A percentile compares a stretch with the other conserved stretches of the same genome.
phyloP scores from a whole-genome alignment of 2,329 filamentous ascomycete genomes.

The Elsinoe ampelina region DNA sequence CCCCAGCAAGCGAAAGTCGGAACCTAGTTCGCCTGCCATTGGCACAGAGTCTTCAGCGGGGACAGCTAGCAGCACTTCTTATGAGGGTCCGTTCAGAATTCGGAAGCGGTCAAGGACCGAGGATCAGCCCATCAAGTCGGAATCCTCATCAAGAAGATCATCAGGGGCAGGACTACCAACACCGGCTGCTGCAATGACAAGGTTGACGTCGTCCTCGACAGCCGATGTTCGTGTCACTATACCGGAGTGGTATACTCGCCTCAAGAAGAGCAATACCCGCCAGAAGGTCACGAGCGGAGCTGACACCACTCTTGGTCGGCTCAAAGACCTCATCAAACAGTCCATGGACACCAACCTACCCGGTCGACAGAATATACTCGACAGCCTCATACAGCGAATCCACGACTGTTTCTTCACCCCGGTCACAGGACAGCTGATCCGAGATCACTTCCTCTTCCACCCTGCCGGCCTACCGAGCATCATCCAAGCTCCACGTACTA shows the following conservation, averaged over 20 bases:
- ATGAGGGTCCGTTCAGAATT: background rate
- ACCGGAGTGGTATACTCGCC: slow-evolving; percentile 6
- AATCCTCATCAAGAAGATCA: background rate
- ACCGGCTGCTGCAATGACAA: background rate
- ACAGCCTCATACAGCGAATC: slow-evolving; percentile 29
- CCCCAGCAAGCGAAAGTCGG: background rate
- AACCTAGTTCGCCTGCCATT: background rate
- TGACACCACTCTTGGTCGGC: background rate
- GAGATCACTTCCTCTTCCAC: slow-evolving; percentile 29
- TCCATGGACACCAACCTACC: background rate
- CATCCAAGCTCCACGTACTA: slow-evolving; percentile 29
- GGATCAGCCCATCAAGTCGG: background rate
- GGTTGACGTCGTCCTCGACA: background rate
- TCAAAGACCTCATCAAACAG: background rate
- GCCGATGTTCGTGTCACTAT: background rate
- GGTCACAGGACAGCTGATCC: slow-evolving; percentile 27
- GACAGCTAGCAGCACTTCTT: background rate
- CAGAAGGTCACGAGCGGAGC: background rate
- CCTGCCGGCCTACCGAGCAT: slow-evolving; percentile 30
- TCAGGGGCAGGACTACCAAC: background rate
- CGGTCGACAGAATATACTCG: slow-evolving; percentile 16
- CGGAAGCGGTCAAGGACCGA: background rate
- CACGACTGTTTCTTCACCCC: slow-evolving; percentile 32
- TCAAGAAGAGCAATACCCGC: background rate
- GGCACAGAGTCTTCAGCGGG: background rate